Evolutionary conservation across 2,329 filamentous ascomycete species (phyloP).

Genomic region (Neonectria sp.): DNA sequence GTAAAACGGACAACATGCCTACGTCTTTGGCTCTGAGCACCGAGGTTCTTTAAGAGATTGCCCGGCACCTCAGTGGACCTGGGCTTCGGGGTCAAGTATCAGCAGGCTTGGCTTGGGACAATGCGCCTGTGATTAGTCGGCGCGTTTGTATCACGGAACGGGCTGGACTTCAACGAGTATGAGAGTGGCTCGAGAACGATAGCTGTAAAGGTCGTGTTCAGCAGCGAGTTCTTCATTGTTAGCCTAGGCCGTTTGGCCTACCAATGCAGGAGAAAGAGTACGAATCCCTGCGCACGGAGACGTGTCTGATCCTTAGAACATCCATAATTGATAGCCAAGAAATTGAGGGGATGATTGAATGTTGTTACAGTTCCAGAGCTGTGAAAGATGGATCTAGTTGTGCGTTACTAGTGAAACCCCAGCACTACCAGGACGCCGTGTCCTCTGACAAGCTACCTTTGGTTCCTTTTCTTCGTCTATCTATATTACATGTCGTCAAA

Average conservation of each 20-base stretch:
- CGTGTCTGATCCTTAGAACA: not conserved
- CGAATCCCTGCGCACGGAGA: not conserved
- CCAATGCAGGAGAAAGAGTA: not conserved
- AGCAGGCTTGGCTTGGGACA: not conserved
- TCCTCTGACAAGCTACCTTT: not conserved
- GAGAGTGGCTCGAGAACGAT: not conserved
- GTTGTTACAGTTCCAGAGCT: slow-evolving; percentile 7
- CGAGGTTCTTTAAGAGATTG: not conserved
- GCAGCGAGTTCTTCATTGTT: not conserved
- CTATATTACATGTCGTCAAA: slow-evolving; percentile 9
- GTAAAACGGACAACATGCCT: not conserved
- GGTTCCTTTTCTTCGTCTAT: slow-evolving; percentile 11
- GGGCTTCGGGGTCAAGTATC: not conserved
- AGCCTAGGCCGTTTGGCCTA: not conserved
- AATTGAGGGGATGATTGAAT: slow-evolving; percentile 12
- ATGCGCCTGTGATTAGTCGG: not conserved
- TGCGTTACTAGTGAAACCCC: not conserved
- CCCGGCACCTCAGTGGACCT: not conserved
- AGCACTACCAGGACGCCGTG: not conserved
- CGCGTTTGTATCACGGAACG: not conserved
- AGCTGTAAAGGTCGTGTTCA: not conserved
- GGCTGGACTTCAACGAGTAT: not conserved
- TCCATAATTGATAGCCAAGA: slow-evolving; percentile 1
- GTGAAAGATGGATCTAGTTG: not conserved
- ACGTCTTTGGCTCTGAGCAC: not conserved